phyloP scores from a whole-genome alignment of 768 basidiomycete genomes.

The Rhodotorula kratochvilovae region DNA sequence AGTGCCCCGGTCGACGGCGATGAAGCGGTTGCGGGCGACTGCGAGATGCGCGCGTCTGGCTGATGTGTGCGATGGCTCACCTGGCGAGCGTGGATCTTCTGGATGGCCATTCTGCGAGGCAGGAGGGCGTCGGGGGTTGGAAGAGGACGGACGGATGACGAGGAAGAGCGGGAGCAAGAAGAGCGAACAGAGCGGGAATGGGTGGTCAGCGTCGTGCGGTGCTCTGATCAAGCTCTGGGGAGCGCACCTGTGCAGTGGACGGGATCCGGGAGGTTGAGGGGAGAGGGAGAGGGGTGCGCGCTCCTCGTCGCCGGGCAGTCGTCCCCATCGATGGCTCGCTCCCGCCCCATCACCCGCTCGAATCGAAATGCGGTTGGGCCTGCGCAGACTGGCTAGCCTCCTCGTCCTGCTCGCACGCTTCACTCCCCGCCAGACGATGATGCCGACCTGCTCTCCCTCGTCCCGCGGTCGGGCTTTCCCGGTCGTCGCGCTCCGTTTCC shows the following conservation, averaged over 20 bases:
- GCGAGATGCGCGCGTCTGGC: not conserved
- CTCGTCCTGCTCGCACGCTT: too few species aligned
- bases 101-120: slow-evolving; percentile 22
- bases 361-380: too few species aligned
- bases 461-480: too few species aligned
- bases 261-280: too few species aligned
- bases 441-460: too few species aligned
- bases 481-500: not conserved
- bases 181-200: not conserved
- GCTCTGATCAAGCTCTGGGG: not conserved
- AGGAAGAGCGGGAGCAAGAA: not conserved
- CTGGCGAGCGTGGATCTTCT: slow-evolving; percentile 42
- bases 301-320: too few species aligned
- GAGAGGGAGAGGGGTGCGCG: too few species aligned
- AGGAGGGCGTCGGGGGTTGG: not conserved
- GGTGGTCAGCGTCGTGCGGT: not conserved
- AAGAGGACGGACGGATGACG: not conserved
- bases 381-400: too few species aligned
- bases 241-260: too few species aligned
- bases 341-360: too few species aligned
- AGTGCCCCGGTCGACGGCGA: not conserved
- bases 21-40: not conserved
- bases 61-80: slow-evolving; percentile 11
- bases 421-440: too few species aligned
- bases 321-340: too few species aligned